Conservation (phyloP, 495 filamentous ascomycete species). For the Xylaria acuta region DNA sequence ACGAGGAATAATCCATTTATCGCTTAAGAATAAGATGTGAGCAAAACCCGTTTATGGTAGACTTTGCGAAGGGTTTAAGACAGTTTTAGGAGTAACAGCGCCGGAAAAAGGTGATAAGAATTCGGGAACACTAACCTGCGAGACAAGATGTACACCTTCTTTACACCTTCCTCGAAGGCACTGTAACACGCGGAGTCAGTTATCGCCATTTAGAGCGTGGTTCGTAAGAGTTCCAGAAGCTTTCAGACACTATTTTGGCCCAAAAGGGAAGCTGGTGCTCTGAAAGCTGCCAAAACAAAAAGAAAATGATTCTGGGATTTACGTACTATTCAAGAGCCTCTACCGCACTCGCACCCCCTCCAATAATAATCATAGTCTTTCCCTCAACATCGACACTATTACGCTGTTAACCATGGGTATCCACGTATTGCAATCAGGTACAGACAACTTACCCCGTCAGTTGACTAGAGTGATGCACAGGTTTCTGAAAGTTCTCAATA, state of each 20-base stretch:
- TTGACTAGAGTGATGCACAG: constrained; percentile 75
- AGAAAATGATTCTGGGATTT: too few relatives aligned
- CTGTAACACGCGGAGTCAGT: too few relatives aligned
- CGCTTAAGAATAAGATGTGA: constrained; percentile 40
- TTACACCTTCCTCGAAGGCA: constrained; percentile 68
- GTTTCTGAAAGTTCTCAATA: constrained; percentile 69
- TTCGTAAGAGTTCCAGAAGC: too few relatives aligned
- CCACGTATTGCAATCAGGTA: too few relatives aligned
- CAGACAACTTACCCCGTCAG: constrained; percentile 62
- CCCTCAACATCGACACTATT: constrained; percentile 59
- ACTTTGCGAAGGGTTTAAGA: too few relatives aligned
- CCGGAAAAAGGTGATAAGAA: neutral
- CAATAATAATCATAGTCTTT: constrained; percentile 77
- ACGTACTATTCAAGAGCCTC: constrained; percentile 76
- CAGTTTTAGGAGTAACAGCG: too few relatives aligned
- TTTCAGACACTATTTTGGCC: too few relatives aligned
- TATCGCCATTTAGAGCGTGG: too few relatives aligned
- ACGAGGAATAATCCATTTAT: constrained; percentile 90
- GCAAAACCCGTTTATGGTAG: neutral
- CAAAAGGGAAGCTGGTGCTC: too few relatives aligned
- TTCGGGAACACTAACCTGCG: constrained; percentile 45
- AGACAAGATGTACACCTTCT: constrained; percentile 73
- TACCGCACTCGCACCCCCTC: constrained; percentile 81
- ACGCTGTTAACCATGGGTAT: neutral
- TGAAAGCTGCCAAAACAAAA: too few relatives aligned